Conservation (phyloP, 306 rosid species). For the Cyamopsis tetragonoloba region DNA sequence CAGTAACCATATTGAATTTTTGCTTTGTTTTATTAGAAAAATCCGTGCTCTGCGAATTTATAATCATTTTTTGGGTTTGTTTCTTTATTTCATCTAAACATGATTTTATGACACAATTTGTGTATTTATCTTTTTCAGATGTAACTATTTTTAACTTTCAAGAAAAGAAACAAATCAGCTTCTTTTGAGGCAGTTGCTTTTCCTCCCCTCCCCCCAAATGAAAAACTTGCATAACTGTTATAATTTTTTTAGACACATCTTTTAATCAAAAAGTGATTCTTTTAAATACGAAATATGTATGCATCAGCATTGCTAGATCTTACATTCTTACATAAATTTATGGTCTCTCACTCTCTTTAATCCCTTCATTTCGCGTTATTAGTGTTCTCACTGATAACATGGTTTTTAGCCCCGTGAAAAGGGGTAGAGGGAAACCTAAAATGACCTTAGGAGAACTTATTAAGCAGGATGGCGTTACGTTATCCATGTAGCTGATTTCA, state of each 20-base stretch:
- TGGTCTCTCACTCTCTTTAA: not conserved
- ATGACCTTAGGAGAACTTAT: too few species aligned
- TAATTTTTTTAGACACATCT: not conserved
- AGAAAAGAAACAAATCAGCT: not conserved
- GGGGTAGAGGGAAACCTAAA: too few species aligned
- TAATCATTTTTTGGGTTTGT: not conserved
- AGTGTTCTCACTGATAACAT: too few species aligned
- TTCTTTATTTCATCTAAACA: too few species aligned
- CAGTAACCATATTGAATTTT: constrained; percentile 5
- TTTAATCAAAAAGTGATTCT: not conserved
- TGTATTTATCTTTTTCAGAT: not conserved
- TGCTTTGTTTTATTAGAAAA: constrained; percentile 1
- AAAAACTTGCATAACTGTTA: not conserved
- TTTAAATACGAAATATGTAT: not conserved
- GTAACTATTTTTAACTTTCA: not conserved
- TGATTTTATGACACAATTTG: not conserved
- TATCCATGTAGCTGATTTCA: too few species aligned
- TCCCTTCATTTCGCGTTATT: constrained; percentile 9
- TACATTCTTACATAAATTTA: not conserved
- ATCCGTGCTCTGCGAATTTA: not conserved
- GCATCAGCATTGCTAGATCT: constrained; percentile 9
- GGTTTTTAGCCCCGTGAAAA: too few species aligned
- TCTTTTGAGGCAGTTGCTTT: not conserved
- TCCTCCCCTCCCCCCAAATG: too few species aligned
- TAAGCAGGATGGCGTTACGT: too few species aligned